A percentile compares a stretch with the other conserved stretches of the same genome.
These are phyloP conservation scores for Vitis hybrid DNA, from an alignment of 177 flowering plant genomes.

Conservation along the genomic window DNA sequence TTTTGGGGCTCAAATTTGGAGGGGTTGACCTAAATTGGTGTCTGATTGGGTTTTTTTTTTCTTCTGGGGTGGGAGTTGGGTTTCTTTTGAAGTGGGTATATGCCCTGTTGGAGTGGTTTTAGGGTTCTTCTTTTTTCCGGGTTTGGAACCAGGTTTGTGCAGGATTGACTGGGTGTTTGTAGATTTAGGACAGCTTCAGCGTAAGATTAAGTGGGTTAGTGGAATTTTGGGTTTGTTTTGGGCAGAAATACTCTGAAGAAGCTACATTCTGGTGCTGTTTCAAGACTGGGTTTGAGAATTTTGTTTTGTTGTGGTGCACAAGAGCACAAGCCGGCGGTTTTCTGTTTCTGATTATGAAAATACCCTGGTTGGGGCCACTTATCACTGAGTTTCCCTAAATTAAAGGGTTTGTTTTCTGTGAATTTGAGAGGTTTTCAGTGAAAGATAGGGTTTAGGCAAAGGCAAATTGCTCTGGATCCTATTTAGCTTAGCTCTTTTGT, in stretches of 20 bases:
- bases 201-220: slow-evolving; percentile 14
- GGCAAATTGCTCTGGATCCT: not conserved
- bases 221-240: not conserved
- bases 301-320: not conserved
- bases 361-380: slow-evolving; percentile 1
- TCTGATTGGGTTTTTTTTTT: slow-evolving; percentile 6
- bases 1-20: slow-evolving; percentile 16
- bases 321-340: slow-evolving; percentile 12
- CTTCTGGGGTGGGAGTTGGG: slow-evolving; percentile 12
- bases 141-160: slow-evolving; percentile 5
- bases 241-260: not conserved
- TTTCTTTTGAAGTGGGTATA: slow-evolving; percentile 2
- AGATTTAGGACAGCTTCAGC: slow-evolving; percentile 9
- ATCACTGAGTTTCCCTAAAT: not conserved
- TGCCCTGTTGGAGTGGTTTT: slow-evolving; percentile 21
- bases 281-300: slow-evolving; percentile 10
- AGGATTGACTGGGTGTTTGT: slow-evolving; percentile 3
- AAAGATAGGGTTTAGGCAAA: not conserved
- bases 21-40: slow-evolving; percentile 42
- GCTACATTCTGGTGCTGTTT: slow-evolving; percentile 12
- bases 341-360: slow-evolving; percentile 9
- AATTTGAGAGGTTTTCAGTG: not conserved
- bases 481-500: not conserved
- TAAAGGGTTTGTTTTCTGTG: not conserved
- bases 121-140: slow-evolving; percentile 3